Base-by-base conservation (phyloP, 805 yeast genomes). In the Cyberlindnera mycetangii region DNA sequence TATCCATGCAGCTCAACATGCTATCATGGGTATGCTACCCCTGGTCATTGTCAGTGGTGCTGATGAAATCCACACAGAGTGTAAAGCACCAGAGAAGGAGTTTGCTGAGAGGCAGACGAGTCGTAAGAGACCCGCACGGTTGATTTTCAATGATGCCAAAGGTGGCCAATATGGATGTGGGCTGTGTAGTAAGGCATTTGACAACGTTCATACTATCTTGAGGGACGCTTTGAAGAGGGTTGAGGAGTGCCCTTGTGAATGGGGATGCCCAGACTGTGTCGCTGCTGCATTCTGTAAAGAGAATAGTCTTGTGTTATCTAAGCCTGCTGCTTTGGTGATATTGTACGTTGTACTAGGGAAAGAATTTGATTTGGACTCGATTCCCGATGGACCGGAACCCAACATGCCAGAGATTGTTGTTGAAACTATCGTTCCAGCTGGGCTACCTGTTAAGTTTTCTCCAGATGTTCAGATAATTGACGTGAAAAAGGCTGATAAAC, bases 71-170 rank as follows among this genome's bases (percentile, higher is more conserved):
- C 78, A 77, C 36, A 88, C 98, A 0, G 99, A 93, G 63, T 93
- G 99, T 64, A 93, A 93, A 58, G 97, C 98, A 0, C 97, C 99
- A 0, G 96, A 89, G 52, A 93, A 93, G 56, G 99, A 93, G 60
- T 87, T 92, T 71, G 87, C 96, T 1, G 74, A 75, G 39, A 66
- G 89, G 22, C 85, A 85, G 57, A 75, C 92, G 0, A 64, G 65
- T 15, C 68, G 99, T 32, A 78, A 76, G 45, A 68, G 99, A 33
- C 98, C 98, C 0, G 96, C 95, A 0, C 69, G 99, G 42, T 67
- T 93, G 39, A 79, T 90, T 1, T 85, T 93, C 53, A 81, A 81
- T 58, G 98, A 93, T 61, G 74, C 88, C 1, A 80, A 82, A 56
- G 96, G 95, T 10, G 96, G 95, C 1, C 72, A 72, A 44, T 69